Evolutionary conservation across 2,329 filamentous ascomycete species (phyloP).

Genomic region (Tolypocladium amazonense): DNA sequence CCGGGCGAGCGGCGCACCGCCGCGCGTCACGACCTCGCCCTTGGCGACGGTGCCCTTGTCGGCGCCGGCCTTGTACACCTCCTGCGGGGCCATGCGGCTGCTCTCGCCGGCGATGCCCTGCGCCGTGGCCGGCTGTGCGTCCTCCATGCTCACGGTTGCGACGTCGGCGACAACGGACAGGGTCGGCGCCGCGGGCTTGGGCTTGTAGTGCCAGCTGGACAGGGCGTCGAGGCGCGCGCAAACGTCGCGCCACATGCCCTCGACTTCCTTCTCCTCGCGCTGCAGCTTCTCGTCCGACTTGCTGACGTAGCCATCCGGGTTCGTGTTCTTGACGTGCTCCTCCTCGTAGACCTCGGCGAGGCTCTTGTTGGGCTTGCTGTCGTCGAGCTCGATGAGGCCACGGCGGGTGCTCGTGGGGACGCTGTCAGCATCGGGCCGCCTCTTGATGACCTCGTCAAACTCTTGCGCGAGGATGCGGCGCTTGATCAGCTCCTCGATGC

Average conservation of each 20-base stretch:
- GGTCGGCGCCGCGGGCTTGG: constrained; percentile 69
- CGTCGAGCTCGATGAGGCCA: constrained; percentile 71
- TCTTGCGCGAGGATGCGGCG: constrained; percentile 79
- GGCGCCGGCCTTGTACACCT: constrained; percentile 78
- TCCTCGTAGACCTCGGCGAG: constrained; percentile 92
- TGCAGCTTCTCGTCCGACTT: constrained; percentile 71
- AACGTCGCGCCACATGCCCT: constrained; percentile 72
- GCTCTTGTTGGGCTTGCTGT: constrained; percentile 76
- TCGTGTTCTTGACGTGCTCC: constrained; percentile 68
- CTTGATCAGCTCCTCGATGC: constrained; percentile 90
- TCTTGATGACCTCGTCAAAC: constrained; percentile 82
- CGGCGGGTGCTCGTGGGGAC: constrained; percentile 51
- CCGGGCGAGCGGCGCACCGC: constrained; percentile 64
- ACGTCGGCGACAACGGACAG: constrained; percentile 85
- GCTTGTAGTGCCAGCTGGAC: constrained; percentile 91
- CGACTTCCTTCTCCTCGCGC: constrained; percentile 75
- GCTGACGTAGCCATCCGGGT: constrained; percentile 71
- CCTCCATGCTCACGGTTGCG: constrained; percentile 88
- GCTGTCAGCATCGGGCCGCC: constrained; percentile 64
- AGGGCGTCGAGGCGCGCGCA: constrained; percentile 75
- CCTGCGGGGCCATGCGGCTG: constrained; percentile 82
- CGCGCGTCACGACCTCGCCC: constrained; percentile 68
- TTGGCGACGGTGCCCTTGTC: constrained; percentile 52
- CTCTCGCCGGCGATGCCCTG: constrained; percentile 58
- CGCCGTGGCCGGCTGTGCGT: constrained; percentile 77